Base-by-base conservation (phyloP, 805 yeast genomes). In the Candida sakaeoensis region DNA sequence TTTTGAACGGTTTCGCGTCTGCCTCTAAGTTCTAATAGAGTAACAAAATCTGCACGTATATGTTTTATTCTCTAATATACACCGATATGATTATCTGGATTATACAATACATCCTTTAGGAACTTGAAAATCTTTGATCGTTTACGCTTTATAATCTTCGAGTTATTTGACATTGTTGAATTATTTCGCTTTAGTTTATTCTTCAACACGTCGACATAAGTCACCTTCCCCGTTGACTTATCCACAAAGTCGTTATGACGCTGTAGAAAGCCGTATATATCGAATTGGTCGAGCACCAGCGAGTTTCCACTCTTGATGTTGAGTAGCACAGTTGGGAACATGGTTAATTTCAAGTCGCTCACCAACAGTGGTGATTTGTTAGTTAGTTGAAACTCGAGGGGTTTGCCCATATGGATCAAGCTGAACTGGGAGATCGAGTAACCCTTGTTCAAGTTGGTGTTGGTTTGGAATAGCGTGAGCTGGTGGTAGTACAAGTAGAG, bases 401-500 rank as follows among this genome's bases (percentile, higher is more conserved):
- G 23, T 29, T 41, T 49, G 10, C 60, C 60, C 14, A 48, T 42
- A 36, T 53, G 52, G 16, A 55, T 37, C 33, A 55, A 37, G 13
- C 39, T 39, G 24, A 55, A 38, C 32, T 55, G 58, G 40, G 53
- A 49, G 9, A 55, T 46, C 14, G 36, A 10, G 21, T 48, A 25
- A 15, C n/a, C n/a, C n/a, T n/a, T n/a, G n/a, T n/a, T n/a, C n/a
- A n/a, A n/a, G n/a, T n/a, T n/a, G n/a, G n/a, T n/a, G n/a, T 35
- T 13, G 5, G n/a, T 32, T 15, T 38, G 39, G 23, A 29, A 34
- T 19, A 17, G 40, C 8, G 27, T 38, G 16, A 17, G 28, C 31
- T 45, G 50, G 39, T 47, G 42, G 34, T 47, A 43, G 29, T 43
- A 47, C 13, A 55, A 33, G 40, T 52, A 55, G 8, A 52, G 36